phyloP scores from a whole-genome alignment of 371 early-diverging fungal species.

The Lichtheimia hyalospora region DNA sequence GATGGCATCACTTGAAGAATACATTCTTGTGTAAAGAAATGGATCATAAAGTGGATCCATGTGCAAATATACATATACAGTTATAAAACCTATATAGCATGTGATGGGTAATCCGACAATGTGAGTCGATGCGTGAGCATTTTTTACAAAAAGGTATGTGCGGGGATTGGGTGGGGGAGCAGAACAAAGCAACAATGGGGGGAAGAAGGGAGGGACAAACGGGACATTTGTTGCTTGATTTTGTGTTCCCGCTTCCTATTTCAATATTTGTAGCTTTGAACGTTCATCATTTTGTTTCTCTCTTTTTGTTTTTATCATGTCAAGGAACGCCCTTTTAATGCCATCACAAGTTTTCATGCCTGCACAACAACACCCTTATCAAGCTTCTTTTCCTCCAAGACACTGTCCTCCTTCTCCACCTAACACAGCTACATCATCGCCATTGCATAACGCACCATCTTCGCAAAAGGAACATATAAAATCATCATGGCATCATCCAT shows the following conservation, averaged over 20 bases:
- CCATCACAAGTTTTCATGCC: slow-evolving; percentile 1
- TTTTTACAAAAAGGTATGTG: not conserved
- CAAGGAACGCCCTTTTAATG: slow-evolving; percentile 4
- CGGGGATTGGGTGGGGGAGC: not conserved
- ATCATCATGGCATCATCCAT: slow-evolving; percentile 5
- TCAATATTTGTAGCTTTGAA: not conserved
- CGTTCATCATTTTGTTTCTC: not conserved
- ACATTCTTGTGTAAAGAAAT: not conserved
- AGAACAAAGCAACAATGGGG: not conserved
- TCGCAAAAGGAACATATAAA: not conserved
- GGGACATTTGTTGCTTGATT: not conserved
- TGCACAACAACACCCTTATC: slow-evolving; percentile 4
- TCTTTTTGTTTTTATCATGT: slow-evolving; percentile 6
- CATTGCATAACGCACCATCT: slow-evolving; percentile 1
- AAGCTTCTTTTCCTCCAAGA: not conserved
- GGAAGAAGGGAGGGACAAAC: slow-evolving; percentile 1
- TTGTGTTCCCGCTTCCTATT: slow-evolving; percentile 2
- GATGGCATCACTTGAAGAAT: not conserved
- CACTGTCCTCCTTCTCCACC: slow-evolving; percentile 12
- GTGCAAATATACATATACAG: not conserved
- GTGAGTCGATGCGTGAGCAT: not conserved
- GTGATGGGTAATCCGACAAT: not conserved
- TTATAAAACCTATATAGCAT: not conserved
- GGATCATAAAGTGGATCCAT: not conserved
- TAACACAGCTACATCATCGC: slow-evolving; percentile 9